Base-by-base conservation (phyloP, 169 alveolate genomes). In the Babesia divergens region DNA sequence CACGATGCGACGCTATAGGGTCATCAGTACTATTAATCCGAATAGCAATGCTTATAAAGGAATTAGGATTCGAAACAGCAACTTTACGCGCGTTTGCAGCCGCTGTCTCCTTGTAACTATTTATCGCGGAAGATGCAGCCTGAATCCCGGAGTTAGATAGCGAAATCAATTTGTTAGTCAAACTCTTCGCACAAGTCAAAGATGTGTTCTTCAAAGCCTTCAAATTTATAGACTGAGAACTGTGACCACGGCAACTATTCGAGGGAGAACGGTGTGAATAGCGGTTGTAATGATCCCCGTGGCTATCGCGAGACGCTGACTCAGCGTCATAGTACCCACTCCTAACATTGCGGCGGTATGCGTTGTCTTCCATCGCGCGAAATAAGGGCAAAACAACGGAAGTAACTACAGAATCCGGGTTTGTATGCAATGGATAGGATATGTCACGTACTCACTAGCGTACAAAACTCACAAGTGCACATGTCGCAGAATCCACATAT, bases 1-100 rank as follows among this genome's bases (percentile, higher is more conserved):
- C 87, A 22, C 87, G 56, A 49, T 79, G 87, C 32, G 83, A 62
- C 20, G 46, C 44, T 3, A 74, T 65, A 9, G 62, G 59, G 49
- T 76, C 81, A 6, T 40, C 34, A 2, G 80, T 34, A 3, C 14
- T 65, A 1, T 64, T n/a, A 0, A 76, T 54, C 11, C 85, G 56
- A n/a, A 53, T 64, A 7, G 79, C 56, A 20, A 76, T 76, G 62
- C 72, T 18, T 24, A 54, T 26, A 34, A 74, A 59, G 32, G 82
- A 70, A 35, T 42, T 54, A 9, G 71, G 82, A 42, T 44, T 40
- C 18, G 56, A 47, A 49, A 46, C 0, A 0, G 72, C 72, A 1
- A 59, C 72, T 35, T 62, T 62, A 34, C 72, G 56, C 14, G 56
- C 62, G 65, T 58, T 59, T 26, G 65, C 65, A 14, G 77, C 77